Evolutionary conservation across 768 basidiomycete genomes (phyloP).

Genomic region (Porpolomopsis calyptriformis): DNA sequence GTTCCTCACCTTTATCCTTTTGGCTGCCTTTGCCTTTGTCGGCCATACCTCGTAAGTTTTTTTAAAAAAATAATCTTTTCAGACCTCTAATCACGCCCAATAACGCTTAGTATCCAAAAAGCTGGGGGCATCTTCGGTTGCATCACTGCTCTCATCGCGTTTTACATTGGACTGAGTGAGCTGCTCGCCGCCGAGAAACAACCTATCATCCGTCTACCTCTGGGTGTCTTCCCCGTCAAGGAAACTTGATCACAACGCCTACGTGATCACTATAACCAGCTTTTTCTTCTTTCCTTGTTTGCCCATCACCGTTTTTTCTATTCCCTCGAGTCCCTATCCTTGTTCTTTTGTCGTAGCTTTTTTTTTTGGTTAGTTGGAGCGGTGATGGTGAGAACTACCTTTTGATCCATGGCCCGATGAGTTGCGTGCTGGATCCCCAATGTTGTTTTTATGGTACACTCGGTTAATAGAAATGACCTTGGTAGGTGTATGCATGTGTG

Average conservation of each 20-base stretch:
- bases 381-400: too few species aligned
- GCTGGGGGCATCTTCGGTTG: slow-evolving; percentile 37
- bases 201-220: slow-evolving; percentile 28
- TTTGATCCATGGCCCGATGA: too few species aligned
- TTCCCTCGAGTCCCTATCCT: too few species aligned
- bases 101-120: slow-evolving; percentile 22
- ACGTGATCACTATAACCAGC: background rate
- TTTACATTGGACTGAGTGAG: slow-evolving; percentile 36
- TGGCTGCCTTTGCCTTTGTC: slow-evolving; percentile 31
- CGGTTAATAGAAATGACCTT: too few species aligned
- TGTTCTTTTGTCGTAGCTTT: too few species aligned
- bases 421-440: too few species aligned
- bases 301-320: too few species aligned
- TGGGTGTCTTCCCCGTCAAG: slow-evolving; percentile 24
- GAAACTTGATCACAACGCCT: background rate
- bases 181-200: slow-evolving; percentile 32
- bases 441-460: too few species aligned
- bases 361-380: too few species aligned
- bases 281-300: background rate
- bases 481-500: too few species aligned
- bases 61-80: background rate
- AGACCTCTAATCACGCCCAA: slow-evolving; percentile 1
- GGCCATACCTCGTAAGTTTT: slow-evolving; percentile 20
- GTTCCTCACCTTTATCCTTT: slow-evolving; percentile 30
- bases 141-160: slow-evolving; percentile 37